Conservation (phyloP, 2,329 filamentous ascomycete genomes). For the Bipolaris cookei region DNA sequence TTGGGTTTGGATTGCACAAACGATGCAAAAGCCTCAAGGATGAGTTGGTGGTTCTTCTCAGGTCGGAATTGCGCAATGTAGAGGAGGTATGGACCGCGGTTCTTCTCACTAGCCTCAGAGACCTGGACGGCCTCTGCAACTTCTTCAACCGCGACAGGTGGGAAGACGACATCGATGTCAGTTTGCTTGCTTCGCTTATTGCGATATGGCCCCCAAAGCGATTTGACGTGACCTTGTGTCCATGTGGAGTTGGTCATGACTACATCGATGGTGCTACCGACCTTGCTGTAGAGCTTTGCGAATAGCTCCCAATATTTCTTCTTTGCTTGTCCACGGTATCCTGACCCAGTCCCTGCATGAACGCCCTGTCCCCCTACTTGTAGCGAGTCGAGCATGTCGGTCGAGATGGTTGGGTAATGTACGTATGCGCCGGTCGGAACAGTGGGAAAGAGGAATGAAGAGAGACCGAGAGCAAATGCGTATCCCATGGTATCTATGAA, state of each 20-base stretch:
- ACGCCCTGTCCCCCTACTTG: slow-evolving; percentile 66
- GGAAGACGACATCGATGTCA: slow-evolving; percentile 80
- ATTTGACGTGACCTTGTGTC: slow-evolving; percentile 79
- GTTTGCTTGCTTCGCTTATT: slow-evolving; percentile 53
- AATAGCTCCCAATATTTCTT: slow-evolving; percentile 86
- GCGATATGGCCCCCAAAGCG: slow-evolving; percentile 71
- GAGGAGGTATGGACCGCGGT: slow-evolving; percentile 74
- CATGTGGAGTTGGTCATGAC: slow-evolving; percentile 98
- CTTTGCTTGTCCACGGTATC: slow-evolving; percentile 74
- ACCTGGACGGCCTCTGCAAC: slow-evolving; percentile 77
- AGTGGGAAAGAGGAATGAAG: slow-evolving; percentile 77
- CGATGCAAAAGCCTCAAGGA: slow-evolving; percentile 81
- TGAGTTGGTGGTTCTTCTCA: slow-evolving; percentile 92
- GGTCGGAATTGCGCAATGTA: slow-evolving; percentile 98
- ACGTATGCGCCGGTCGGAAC: slow-evolving; percentile 93
- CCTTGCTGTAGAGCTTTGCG: slow-evolving; percentile 78
- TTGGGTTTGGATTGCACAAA: slow-evolving; percentile 60
- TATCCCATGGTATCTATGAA: slow-evolving; percentile 99
- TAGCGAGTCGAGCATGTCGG: slow-evolving; percentile 90
- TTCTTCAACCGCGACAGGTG: slow-evolving; percentile 88
- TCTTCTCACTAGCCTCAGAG: slow-evolving; percentile 69
- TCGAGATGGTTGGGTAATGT: slow-evolving; percentile 97
- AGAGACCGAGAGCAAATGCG: slow-evolving; percentile 84
- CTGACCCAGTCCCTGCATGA: slow-evolving; percentile 81
- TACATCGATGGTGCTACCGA: slow-evolving; percentile 83